Base-by-base conservation (phyloP, 2,329 filamentous ascomycete genomes). In the Venturia pyrina region DNA sequence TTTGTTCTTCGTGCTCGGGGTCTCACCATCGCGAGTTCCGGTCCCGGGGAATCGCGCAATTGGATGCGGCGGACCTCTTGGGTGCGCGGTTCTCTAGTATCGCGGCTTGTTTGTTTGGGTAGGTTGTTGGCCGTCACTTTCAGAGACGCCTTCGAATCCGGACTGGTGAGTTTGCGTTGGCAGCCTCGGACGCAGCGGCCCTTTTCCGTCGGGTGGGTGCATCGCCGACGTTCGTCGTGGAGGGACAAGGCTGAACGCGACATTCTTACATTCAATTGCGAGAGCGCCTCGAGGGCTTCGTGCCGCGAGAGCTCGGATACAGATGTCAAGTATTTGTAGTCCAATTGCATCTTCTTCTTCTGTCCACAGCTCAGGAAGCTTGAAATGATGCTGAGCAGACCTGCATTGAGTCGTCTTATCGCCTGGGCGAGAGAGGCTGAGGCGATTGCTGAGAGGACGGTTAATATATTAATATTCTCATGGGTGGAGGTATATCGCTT, bases 341-440 rank as follows among this genome's bases (percentile, higher is more conserved):
- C 78, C 24, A 80, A 70, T 24, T 69, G 53, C 37, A 6, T 40
- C 4, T 66, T 50, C 37, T 70, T 68, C 48, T 70, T 68, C 65
- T 73, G 69, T 37, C 53, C 53, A 65, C 76, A 74, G 34, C 74
- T 71, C 46, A 81, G 69, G 65, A 81, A 81, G 2, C 77, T 71
- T 24, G 77, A 72, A 64, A 81, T 80, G 69, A 81, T 80, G 66
- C 71, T 70, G 8, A 81, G 78, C 5, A 81, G 75, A 48, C 79
- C 78, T 21, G 78, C 78, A 67, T 81, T 81, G 37, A 81, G 71
- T 67, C 75, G 79, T 66, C 81, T 74, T 32, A 81, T 69, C 21
- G 78, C 78, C 67, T 78, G 77, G 13, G 78, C 76, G 24, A 81
- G 77, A n/a, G 75, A 77, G 3, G 76, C 76, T 66, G 80, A 78